phyloP scores from a whole-genome alignment of 2,329 filamentous ascomycete genomes.

The Anisogramma anomala region DNA sequence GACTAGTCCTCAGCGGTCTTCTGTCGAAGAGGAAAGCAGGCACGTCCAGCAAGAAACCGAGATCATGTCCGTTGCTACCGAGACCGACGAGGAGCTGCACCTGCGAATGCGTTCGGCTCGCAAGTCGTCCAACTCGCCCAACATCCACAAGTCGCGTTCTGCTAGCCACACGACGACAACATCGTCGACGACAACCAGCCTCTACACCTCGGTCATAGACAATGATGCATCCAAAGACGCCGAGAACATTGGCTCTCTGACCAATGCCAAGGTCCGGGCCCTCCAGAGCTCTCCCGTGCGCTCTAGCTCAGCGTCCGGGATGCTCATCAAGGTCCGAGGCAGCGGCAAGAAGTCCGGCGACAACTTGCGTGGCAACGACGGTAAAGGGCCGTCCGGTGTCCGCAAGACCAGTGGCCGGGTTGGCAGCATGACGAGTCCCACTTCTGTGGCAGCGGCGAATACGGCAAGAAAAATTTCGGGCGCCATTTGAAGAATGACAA shows the following conservation, averaged over 20 bases:
- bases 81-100: constrained; percentile 76
- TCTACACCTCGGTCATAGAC: constrained; percentile 47
- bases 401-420: constrained; percentile 57
- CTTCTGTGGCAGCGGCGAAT: constrained; percentile 31
- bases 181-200: constrained; percentile 63
- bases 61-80: constrained; percentile 45
- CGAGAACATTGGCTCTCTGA: constrained; percentile 51
- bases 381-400: constrained; percentile 42
- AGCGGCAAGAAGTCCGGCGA: constrained; percentile 25
- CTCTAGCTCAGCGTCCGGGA: constrained; percentile 41
- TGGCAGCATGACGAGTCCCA: constrained; percentile 40
- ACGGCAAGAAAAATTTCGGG: constrained; percentile 44
- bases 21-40: constrained; percentile 39
- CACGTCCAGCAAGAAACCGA: constrained; percentile 48
- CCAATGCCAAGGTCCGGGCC: constrained; percentile 36
- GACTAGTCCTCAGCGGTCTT: constrained; percentile 30
- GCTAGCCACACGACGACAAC: constrained; percentile 64
- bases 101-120: constrained; percentile 60
- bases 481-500: constrained; percentile 4
- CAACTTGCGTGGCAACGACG: constrained; percentile 29
- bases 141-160: constrained; percentile 52
- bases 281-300: constrained; percentile 39
- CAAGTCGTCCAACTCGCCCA: constrained; percentile 53
- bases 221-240: constrained; percentile 59
- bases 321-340: constrained; percentile 53